Evolutionary conservation across 2,329 filamentous ascomycete species (phyloP), one percentile per base, ranked within the genome.

Genomic region (Xylaria sp.): DNA sequence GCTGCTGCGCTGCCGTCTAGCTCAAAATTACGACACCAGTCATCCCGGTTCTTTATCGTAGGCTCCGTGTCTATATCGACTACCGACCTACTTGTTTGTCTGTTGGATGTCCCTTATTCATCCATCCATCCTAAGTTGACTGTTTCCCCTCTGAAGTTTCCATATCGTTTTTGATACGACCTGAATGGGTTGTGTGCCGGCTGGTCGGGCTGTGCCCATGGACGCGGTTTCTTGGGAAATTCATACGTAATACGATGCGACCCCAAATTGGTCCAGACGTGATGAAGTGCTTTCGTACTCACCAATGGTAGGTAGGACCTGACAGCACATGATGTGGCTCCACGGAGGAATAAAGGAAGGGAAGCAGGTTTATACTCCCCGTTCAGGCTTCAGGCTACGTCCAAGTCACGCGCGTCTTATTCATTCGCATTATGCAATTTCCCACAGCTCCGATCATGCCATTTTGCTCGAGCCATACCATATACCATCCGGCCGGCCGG

Each of bases 11-110:
- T 46, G 15, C 33, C 9, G 10, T 36, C 2, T 1, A 36, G 54
- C 36, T 54, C 9, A 36, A 55, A 20, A 12, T 52, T 46, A 46
- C 15, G 48, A 57, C 9, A 46, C 1, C 33, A 41, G 5, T 3
- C 39, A 48, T 36, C 4, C 41, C 62, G 51, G 46, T 46, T 33
- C 15, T 36, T 56, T 54, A 31, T 59, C 48, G 48, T 20, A 46
- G 48, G n/a, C 55, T 28, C 20, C 33, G 28, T 60, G 20, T 57
- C 33, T 33, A 33, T n/a, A 2, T 33, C 6, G 6, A 13, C 12
- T 15, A 20, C 8, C 12, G 3, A 18, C 25, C 18, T 39, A 3
- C 15, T 33, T 7, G 28, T 1, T 46, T 39, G n/a, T 7, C 10
- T 7, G 28, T 3, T 46, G 41, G 12, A 4, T 7, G 18, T n/a